A percentile compares a stretch with the other conserved stretches of the same genome.
These are phyloP conservation scores for Ceratocystis papillata DNA, from an alignment of 2,329 filamentous ascomycete species.

Conservation along the genomic window DNA sequence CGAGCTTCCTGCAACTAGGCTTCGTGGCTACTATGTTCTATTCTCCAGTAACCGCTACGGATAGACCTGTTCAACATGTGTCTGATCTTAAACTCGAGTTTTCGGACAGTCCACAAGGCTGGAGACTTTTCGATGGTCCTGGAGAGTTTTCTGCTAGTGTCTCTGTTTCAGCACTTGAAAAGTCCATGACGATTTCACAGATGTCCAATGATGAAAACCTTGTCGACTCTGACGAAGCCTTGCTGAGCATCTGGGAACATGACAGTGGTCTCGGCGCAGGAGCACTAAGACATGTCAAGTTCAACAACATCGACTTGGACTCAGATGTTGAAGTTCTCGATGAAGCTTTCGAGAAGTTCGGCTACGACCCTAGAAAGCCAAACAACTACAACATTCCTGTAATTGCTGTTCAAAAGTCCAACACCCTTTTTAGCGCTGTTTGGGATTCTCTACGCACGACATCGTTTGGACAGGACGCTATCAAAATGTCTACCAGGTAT, in stretches of 20 bases:
- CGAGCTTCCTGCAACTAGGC: too few species aligned
- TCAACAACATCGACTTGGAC: not conserved
- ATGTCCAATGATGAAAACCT: not conserved
- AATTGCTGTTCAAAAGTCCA: not conserved
- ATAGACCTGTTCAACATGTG: too few species aligned
- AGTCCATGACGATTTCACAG: not conserved
- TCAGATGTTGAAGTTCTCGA: not conserved
- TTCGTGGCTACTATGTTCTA: too few species aligned
- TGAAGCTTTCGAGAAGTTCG: not conserved
- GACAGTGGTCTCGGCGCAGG: not conserved
- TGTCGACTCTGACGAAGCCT: not conserved
- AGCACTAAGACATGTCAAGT: not conserved
- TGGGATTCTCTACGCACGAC: too few species aligned
- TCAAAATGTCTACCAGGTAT: not conserved
- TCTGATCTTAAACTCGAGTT: too few species aligned
- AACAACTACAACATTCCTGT: too few species aligned
- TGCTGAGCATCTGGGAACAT: not conserved
- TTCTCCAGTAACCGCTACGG: too few species aligned
- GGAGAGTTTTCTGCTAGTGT: too few species aligned
- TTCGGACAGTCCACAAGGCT: too few species aligned
- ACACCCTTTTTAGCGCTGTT: too few species aligned
- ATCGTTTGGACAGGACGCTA: not conserved
- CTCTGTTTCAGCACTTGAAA: too few species aligned
- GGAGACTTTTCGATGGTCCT: too few species aligned
- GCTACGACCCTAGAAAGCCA: not conserved